phyloP scores from a whole-genome alignment of 75 land plant genomes.

The Selaginella moellendorffii region DNA sequence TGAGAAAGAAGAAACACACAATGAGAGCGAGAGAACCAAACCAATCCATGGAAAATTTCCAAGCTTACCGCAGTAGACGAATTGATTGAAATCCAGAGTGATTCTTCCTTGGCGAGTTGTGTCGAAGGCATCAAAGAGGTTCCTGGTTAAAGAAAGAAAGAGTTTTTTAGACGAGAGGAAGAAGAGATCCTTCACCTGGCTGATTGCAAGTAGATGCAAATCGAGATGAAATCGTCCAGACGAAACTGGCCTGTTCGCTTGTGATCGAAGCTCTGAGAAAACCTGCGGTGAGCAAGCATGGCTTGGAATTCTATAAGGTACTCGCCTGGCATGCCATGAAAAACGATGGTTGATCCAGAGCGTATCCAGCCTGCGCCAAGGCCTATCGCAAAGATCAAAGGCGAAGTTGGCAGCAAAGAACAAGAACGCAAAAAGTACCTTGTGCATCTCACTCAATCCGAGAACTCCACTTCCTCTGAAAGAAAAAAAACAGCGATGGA shows the following conservation, averaged over 20 bases:
- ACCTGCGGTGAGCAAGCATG: not conserved
- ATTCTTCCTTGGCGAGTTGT: conserved; percentile 44
- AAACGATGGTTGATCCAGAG: conserved; percentile 75
- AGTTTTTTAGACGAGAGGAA: not conserved
- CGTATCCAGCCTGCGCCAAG: conserved; percentile 44
- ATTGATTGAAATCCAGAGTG: conserved; percentile 64
- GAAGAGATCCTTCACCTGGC: conserved; percentile 30
- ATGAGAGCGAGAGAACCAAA: too few relatives aligned
- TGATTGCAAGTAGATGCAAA: conserved; percentile 75
- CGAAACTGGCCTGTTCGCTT: conserved; percentile 47
- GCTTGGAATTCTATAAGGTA: not conserved
- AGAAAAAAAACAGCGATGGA: not conserved
- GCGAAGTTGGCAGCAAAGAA: too few relatives aligned
- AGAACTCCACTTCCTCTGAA: not conserved
- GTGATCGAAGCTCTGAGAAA: conserved; percentile 66
- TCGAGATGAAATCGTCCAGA: conserved; percentile 66
- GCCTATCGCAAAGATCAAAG: conserved; percentile 22
- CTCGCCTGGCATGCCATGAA: conserved; percentile 59
- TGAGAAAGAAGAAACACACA: too few relatives aligned
- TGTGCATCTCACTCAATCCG: not conserved
- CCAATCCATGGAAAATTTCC: too few relatives aligned
- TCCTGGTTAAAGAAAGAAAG: conserved; percentile 24
- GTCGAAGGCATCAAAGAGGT: conserved; percentile 64
- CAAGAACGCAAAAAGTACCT: not conserved
- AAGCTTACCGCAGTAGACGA: conserved; percentile 60